Evolutionary conservation across 2,329 filamentous ascomycete species (phyloP).

Genomic region (Huntiella omanensis): DNA sequence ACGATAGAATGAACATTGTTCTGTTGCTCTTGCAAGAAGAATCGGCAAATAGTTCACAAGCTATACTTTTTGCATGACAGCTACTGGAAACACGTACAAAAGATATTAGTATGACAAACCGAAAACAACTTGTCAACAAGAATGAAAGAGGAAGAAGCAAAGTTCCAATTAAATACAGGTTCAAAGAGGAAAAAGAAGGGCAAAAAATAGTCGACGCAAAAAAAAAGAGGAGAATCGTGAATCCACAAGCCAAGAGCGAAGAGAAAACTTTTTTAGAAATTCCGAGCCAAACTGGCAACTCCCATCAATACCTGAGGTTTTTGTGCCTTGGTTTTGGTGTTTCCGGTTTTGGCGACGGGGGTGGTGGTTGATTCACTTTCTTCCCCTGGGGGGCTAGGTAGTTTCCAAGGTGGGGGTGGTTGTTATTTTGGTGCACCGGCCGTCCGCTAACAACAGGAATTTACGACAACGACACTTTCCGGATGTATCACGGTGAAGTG

Average conservation of each 20-base stretch:
- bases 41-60: not conserved
- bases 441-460: too few species aligned
- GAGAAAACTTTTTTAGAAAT: not conserved
- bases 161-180: not conserved
- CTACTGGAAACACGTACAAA: not conserved
- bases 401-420: not conserved
- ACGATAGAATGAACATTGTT: conserved; percentile 8
- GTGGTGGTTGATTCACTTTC: not conserved
- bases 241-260: not conserved
- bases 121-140: not conserved
- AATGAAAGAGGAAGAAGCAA: not conserved
- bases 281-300: not conserved
- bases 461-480: too few species aligned
- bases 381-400: not conserved
- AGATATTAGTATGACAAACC: not conserved
- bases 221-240: not conserved
- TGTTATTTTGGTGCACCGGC: too few species aligned
- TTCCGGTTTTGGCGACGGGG: not conserved
- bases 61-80: not conserved
- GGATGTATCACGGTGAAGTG: too few species aligned
- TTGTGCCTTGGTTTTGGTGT: not conserved
- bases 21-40: not conserved
- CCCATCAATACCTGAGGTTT: not conserved
- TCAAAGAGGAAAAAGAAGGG: conserved; percentile 3
- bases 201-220: not conserved